Evolutionary conservation across 1,139 yeast genomes (phyloP).

Genomic region (Protomyces lactucae-debilis): DNA sequence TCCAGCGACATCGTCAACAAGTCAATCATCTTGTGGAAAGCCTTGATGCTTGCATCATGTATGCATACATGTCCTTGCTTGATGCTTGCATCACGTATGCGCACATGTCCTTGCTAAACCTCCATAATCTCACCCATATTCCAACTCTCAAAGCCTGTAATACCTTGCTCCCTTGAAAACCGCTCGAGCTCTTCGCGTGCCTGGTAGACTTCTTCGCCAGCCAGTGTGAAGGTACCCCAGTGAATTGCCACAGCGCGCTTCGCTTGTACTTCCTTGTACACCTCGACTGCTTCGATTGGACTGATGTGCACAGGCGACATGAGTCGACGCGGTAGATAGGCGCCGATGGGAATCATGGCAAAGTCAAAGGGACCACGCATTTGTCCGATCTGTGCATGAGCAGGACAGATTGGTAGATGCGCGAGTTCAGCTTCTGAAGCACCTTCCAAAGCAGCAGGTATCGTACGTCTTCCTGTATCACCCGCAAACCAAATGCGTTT

Average conservation of each 20-base stretch:
- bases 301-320: conserved; percentile 77
- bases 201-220: conserved; percentile 79
- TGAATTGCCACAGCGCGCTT: conserved; percentile 76
- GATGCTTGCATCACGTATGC: too few relatives aligned
- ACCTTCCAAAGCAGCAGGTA: conserved; percentile 40
- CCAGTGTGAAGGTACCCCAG: conserved; percentile 89
- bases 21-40: too few relatives aligned
- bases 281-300: conserved; percentile 68
- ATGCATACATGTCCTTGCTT: not conserved
- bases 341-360: conserved; percentile 89
- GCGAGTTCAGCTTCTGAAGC: conserved; percentile 8
- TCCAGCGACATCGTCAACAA: too few relatives aligned
- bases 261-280: conserved; percentile 60
- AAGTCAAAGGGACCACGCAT: conserved; percentile 55
- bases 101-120: not conserved
- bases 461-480: conserved; percentile 81
- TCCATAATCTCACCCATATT: conserved; percentile 19
- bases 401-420: conserved; percentile 31
- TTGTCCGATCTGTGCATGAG: conserved; percentile 56
- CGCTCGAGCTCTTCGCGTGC: conserved; percentile 53
- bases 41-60: too few relatives aligned
- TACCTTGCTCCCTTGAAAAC: not conserved
- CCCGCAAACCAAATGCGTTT: conserved; percentile 39
- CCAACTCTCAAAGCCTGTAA: conserved; percentile 23
- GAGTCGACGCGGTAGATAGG: conserved; percentile 93